phyloP scores from a whole-genome alignment of 1,284 basidiomycete species.

The Rhodotorula sp. region DNA sequence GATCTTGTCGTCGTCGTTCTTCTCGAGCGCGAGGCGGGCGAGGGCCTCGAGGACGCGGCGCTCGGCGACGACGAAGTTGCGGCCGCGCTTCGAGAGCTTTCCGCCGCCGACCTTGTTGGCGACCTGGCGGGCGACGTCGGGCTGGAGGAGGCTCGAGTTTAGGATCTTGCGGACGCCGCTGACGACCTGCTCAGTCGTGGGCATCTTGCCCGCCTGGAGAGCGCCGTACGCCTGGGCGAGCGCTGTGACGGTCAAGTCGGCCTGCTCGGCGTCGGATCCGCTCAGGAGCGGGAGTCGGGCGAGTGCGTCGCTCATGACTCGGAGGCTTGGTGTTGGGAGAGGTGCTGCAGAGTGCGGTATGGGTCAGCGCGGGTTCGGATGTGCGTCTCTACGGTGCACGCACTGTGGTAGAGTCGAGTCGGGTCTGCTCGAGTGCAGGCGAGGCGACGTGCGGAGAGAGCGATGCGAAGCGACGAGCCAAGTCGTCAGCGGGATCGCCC shows the following conservation, averaged over 20 bases:
- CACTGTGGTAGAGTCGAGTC: too few relatives aligned
- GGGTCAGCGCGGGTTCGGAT: too few relatives aligned
- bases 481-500: too few relatives aligned
- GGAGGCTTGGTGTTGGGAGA: not conserved
- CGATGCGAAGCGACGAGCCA: too few relatives aligned
- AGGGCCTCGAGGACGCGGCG: conserved; percentile 49
- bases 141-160: conserved; percentile 49
- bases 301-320: conserved; percentile 14
- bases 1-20: conserved; percentile 51
- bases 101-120: conserved; percentile 39
- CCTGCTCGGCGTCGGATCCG: conserved; percentile 12
- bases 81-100: conserved; percentile 49
- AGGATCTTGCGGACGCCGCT: conserved; percentile 48
- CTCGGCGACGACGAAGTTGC: conserved; percentile 48
- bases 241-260: conserved; percentile 25
- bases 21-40: conserved; percentile 50
- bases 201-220: conserved; percentile 52
- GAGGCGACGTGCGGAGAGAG: too few relatives aligned
- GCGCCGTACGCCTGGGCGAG: conserved; percentile 47
- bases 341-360: not conserved
- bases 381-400: too few relatives aligned
- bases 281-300: conserved; percentile 22
- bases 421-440: too few relatives aligned
- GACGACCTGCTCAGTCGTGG: conserved; percentile 50
- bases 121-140: conserved; percentile 44